phyloP scores from a whole-genome alignment of 1,139 yeast species.

The Yamadazyma kanchanaburiensis region DNA sequence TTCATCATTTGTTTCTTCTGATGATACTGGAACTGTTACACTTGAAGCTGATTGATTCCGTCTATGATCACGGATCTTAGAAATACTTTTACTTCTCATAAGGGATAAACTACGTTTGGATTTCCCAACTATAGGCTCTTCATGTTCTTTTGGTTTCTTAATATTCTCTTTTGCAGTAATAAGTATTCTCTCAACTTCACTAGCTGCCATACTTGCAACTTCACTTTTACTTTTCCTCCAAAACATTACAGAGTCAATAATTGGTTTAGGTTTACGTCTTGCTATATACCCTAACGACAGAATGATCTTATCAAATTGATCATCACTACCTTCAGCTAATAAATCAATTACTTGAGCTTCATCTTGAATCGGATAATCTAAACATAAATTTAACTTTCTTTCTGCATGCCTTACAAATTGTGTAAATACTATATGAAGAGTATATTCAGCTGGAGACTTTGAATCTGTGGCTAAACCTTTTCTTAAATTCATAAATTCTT shows the following conservation, averaged over 20 bases:
- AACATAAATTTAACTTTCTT: conserved; percentile 70
- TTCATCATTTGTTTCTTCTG: conserved; percentile 11
- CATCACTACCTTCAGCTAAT: conserved; percentile 81
- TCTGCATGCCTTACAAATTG: conserved; percentile 95
- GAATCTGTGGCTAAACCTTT: conserved; percentile 57
- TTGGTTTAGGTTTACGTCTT: conserved; percentile 86
- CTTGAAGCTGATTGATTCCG: conserved; percentile 37
- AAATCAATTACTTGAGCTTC: conserved; percentile 82
- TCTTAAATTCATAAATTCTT: conserved; percentile 33
- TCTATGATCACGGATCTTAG: conserved; percentile 31
- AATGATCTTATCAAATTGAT: conserved; percentile 79
- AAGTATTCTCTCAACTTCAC: conserved; percentile 49
- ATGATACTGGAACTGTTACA: conserved; percentile 8
- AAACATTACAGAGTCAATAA: conserved; percentile 95
- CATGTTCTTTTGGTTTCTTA: conserved; percentile 1
- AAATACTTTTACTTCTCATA: conserved; percentile 40
- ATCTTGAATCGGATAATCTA: conserved; percentile 61
- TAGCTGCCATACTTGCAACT: conserved; percentile 72
- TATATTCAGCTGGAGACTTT: conserved; percentile 88
- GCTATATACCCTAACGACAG: conserved; percentile 89
- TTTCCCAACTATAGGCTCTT: conserved; percentile 11
- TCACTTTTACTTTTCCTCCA: conserved; percentile 94
- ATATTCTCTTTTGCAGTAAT: conserved; percentile 19
- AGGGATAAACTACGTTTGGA: conserved; percentile 40
- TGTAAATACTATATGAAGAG: conserved; percentile 89